Base-by-base conservation (phyloP, 208 protist species). In the Naegleria gruberi region DNA sequence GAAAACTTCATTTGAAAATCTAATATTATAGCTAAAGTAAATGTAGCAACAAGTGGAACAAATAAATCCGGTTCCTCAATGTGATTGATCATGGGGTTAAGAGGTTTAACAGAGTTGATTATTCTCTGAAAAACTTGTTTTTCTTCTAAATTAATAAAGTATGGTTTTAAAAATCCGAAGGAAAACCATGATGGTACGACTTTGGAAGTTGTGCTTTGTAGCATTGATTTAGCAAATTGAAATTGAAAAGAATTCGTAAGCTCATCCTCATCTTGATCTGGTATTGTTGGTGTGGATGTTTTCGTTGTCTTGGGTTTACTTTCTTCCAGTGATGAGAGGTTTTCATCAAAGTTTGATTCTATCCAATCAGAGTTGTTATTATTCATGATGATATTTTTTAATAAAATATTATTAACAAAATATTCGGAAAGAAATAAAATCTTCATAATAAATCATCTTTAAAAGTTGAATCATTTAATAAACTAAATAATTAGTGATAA, bases 1-100 rank as follows among this genome's bases (percentile, higher is more conserved):
- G n/a, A 77, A 37, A 77, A 77, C 34, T 77, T 77, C 65, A 77
- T 77, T 77, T 77, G 65, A 77, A 77, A 77, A 77, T 77, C 30
- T 8, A 77, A 77, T 8, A 77, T 12, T 7, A 77, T 77, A 8
- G 65, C 17, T n/a, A 77, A 77, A 37, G 30, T 37, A 77, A 77
- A 77, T 37, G 34, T 26, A 37, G 65, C 26, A 0, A 77, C 17
- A 5, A 77, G 3, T 8, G 65, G 65, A 37, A 77, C 34, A 37
- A 37, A 77, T 8, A 77, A 37, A 77, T 77, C 65, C 6, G 65
- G 65, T 37, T 77, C 30, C 10, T 77, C 65, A 19, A 77, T 37
- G 34, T 77, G 65, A 19, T 19, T 12, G 34, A 37, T 77, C 65
- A 77, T 77, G 17, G 65, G 65, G 6, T 30, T 19, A 0, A 77